phyloP scores from a whole-genome alignment of 208 protist genomes.

The Vickermania spadyakhi region DNA sequence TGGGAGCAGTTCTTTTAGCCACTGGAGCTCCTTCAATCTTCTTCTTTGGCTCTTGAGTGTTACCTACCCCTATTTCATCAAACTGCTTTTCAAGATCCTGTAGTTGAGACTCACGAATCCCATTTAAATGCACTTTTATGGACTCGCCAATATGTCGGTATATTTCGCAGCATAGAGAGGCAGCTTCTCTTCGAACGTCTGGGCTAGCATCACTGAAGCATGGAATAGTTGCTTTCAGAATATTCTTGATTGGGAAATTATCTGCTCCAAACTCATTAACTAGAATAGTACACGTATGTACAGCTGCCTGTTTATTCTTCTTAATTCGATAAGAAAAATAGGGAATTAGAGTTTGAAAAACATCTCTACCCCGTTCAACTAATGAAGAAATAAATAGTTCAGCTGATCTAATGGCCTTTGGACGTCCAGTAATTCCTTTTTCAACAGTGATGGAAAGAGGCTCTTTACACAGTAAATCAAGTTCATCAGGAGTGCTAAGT shows the following conservation, averaged over 20 bases:
- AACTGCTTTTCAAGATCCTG: conserved; percentile 80
- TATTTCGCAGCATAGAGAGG: conserved; percentile 63
- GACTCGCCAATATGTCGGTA: conserved; percentile 69
- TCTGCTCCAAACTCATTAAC: conserved; percentile 58
- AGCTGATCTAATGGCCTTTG: conserved; percentile 36
- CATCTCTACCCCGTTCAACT: conserved; percentile 32
- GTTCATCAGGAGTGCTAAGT: conserved; percentile 25
- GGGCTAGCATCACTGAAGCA: conserved; percentile 77
- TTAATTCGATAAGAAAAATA: conserved; percentile 48
- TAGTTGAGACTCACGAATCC: conserved; percentile 77
- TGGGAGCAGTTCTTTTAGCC: conserved; percentile 3
- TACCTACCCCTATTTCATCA: conserved; percentile 20
- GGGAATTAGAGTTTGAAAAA: conserved; percentile 37
- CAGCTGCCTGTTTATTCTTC: conserved; percentile 45
- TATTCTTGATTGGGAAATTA: conserved; percentile 44
- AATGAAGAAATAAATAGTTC: conserved; percentile 36
- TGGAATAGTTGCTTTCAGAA: conserved; percentile 69
- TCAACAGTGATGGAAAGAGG: conserved; percentile 37
- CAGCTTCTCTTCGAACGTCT: conserved; percentile 68
- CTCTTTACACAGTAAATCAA: conserved; percentile 21
- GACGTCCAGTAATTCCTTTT: conserved; percentile 73
- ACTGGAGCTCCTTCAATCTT: conserved; percentile 14
- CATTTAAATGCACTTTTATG: conserved; percentile 63
- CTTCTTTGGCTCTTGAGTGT: conserved; percentile 14
- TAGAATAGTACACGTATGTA: conserved; percentile 38